Base-by-base conservation (phyloP, 768 basidiomycete genomes). In the Suillus luteus region DNA sequence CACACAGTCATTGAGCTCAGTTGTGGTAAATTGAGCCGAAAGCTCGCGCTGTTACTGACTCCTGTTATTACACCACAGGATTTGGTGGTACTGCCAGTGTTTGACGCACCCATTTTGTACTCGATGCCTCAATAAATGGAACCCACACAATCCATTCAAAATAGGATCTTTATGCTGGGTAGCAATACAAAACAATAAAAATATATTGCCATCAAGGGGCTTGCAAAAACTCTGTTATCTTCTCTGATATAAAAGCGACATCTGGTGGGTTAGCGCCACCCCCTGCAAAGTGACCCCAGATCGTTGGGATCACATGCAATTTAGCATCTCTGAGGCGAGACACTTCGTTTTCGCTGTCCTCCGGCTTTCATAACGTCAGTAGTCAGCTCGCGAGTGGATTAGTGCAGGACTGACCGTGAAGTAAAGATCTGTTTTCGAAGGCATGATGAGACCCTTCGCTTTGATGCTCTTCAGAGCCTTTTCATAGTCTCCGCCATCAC, bases 241-340 rank as follows among this genome's bases (percentile, higher is more conserved):
- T 76, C 4, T 65, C 67, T 52, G 74, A 70, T 35, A 86, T 77
- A 65, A 84, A 84, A 41, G 67, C 68, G 44, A 75, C 73, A 49
- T 85, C 83, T 0, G 68, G 58, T 2, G 69, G 63, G 64, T 81
- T 82, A 2, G 77, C 64, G 19, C 81, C 80, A 49, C 81, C 81
- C 31, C 83, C 84, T 52, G 81, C 83, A 70, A 82, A 78, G 71
- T 88, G 86, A 11, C 86, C 86, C 84, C 82, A 86, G 41, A 82
- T 76, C 1, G 84, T 83, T 60, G 82, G 78, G 62, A 86, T 86
- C n/a, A 86, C 73, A 2, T 82, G 79, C 17, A 86, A 72, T 35
- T 76, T 77, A 5, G 82, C 78, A 62, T 81, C 79, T 59, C 67
- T 73, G 70, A 85, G 71, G 51, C 76, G 71, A 0, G 75, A 72